Evolutionary conservation across 495 filamentous ascomycete genomes (phyloP), one percentile per base, ranked within the genome.

Genomic region (Penicillium lagena): DNA sequence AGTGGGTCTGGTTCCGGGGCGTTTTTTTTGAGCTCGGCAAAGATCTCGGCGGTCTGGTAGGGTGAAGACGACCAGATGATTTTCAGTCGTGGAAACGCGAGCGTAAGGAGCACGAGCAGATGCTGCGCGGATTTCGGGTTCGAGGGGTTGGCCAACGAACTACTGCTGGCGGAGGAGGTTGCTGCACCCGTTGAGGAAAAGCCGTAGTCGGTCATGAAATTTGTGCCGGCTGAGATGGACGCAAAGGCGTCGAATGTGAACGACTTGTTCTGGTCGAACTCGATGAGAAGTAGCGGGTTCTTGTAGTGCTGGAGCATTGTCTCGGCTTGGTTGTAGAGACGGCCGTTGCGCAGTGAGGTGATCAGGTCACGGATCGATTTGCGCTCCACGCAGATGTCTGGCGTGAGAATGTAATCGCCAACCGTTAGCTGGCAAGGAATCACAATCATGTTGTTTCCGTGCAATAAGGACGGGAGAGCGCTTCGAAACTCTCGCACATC

Each of bases 21-120:
- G 45, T 86, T 81, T 53, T 87, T 86, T 70, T 98, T 98, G 15
- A 98, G 72, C 53, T 90, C 85, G 32, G 87, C 82, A 62, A 97
- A 97, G 49, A 98, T 97, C 68, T 96, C 89, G 6, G 93, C 93
- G 1, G 94, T 97, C 62, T 98, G 91, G 59, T 95, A 96, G 1
- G 93, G 91, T 12, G 81, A 87, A 0, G 81, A 87, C 8, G 86
- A 91, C 93, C 93, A 98, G 50, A 98, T 90, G 40, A 98, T 83
- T 42, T 85, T 82, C 27, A 98, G 75, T 7, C 79, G 77, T 3
- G 93, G 93, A 55, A 97, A 98, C 0, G 94, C 89, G 29, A 97
- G 80, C 1, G 90, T 95, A 7, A 98, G 77, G 14, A 98, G 76
- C 12, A 96, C 93, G 43, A 98, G 76, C 66, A 96, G 91, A 47